Base-by-base conservation (phyloP, 1,284 basidiomycete species). In the Ceratobasidium sp. region DNA sequence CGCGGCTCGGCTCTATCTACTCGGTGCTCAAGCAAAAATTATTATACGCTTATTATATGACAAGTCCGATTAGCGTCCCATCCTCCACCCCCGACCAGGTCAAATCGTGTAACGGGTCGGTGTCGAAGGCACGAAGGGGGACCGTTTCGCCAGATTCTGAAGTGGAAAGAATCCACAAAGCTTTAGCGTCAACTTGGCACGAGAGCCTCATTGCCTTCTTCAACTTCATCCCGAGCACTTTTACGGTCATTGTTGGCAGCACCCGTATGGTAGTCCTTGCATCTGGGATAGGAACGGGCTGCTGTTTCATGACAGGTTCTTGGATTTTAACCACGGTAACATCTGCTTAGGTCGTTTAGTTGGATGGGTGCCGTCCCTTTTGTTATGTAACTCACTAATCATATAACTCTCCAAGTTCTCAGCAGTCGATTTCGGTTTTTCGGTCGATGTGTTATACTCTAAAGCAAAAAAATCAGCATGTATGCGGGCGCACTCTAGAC, bases 51-150 rank as follows among this genome's bases (percentile, higher is more conserved):
- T n/a, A 46, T 46, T 21, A 46, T 21, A 46, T n/a, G 49, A 13
- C 52, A 56, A 42, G 7, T 36, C 64, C 64, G 23, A 67, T 54
- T 29, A 54, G 46, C 16, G 52, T 44, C 2, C 80, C 82, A n/a
- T 84, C 80, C 70, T 89, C 87, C 42, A 91, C 74, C 1, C 89
- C 89, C 75, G 87, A 83, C 88, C 89, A 90, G 62, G 81, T 83
- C 56, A 91, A 75, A 70, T 86, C 82, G 60, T 82, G 82, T 11
- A 67, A 42, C 21, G 44, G 36, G 39, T 67, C 64, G 1, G 41
- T 30, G 14, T 67, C 64, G 25, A 67, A 67, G 19, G 19, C 16
- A 30, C 53, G 64, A 56, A 67, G 64, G 11, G 52, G 23, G 36
- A 36, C 19, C 8, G 53, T 53, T 29, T 47, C 52, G 21, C 52